Percentiles rank a stretch among this genome's conserved stretches.
Conservation (phyloP, 176 grass and related monocot genomes). For the Zoysia pacifica region DNA sequence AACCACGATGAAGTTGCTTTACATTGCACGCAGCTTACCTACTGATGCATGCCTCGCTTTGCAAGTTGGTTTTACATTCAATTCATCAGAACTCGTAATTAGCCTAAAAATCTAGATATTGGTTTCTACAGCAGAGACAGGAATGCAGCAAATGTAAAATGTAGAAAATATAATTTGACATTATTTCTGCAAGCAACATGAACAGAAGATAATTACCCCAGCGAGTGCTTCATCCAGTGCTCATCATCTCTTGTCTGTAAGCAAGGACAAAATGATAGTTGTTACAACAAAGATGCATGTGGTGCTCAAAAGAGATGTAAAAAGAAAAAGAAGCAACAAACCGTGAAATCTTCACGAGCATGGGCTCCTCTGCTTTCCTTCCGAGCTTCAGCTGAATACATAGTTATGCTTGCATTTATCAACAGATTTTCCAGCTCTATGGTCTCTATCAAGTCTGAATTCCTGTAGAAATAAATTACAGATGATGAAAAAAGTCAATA, state of each 20-base stretch:
- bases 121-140: neutral
- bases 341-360: slow-evolving; percentile 96
- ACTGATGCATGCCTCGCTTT: slow-evolving; percentile 1
- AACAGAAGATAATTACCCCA: slow-evolving; percentile 60
- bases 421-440: slow-evolving; percentile 89
- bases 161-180: neutral
- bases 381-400: slow-evolving; percentile 91
- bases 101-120: neutral
- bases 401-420: slow-evolving; percentile 95
- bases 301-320: neutral
- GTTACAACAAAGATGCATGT: slow-evolving; percentile 10
- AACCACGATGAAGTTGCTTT: neutral
- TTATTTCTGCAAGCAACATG: slow-evolving; percentile 18
- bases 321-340: slow-evolving; percentile 24
- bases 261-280: neutral
- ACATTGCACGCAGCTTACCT: neutral
- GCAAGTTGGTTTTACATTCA: neutral
- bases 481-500: slow-evolving; percentile 23
- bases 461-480: slow-evolving; percentile 54
- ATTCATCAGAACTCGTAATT: neutral
- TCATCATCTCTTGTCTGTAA: slow-evolving; percentile 86
- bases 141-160: neutral
- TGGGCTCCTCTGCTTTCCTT: slow-evolving; percentile 97
- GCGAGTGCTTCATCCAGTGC: slow-evolving; percentile 81
- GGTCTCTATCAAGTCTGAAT: slow-evolving; percentile 95